A percentile compares a stretch with the other conserved stretches of the same genome.
phyloP scores from a whole-genome alignment of 352 stramenopile species.

The Phytophthora megakarya region DNA sequence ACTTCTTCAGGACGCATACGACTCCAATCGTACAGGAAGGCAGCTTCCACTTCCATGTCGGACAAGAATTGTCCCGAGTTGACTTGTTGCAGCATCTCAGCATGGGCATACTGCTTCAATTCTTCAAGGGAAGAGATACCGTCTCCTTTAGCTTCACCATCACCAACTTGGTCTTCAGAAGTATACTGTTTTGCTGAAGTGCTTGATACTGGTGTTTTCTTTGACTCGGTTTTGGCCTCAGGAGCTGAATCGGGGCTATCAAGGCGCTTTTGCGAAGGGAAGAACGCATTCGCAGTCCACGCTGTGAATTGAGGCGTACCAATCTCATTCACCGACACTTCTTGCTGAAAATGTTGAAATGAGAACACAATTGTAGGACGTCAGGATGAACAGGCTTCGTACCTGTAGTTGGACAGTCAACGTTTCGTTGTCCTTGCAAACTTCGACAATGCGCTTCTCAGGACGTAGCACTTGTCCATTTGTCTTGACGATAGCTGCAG shows the following conservation, averaged over 20 bases:
- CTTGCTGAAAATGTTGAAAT: constrained; percentile 45
- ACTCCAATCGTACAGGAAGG: constrained; percentile 82
- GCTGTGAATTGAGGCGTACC: constrained; percentile 64
- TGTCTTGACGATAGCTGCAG: constrained; percentile 53
- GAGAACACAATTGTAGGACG: neutral
- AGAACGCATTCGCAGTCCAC: constrained; percentile 73
- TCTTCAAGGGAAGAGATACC: constrained; percentile 41
- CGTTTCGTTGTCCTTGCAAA: constrained; percentile 75
- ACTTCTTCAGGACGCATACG: constrained; percentile 58
- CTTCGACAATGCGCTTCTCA: constrained; percentile 58
- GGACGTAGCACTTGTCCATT: constrained; percentile 53
- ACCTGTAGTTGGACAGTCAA: constrained; percentile 75
- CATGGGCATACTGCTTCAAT: constrained; percentile 65
- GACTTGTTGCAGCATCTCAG: constrained; percentile 75
- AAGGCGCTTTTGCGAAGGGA: constrained; percentile 38
- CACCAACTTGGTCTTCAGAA: constrained; percentile 15
- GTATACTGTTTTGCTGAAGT: constrained; percentile 1
- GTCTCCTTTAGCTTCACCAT: constrained; percentile 35
- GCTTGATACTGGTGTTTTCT: neutral
- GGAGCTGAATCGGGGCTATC: constrained; percentile 3
- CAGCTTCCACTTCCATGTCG: constrained; percentile 78
- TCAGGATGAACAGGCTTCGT: neutral
- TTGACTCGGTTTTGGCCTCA: constrained; percentile 19
- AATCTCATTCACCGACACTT: constrained; percentile 84
- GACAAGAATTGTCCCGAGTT: constrained; percentile 81